Base-by-base conservation (phyloP, 1,139 yeast species). In the Sugiyamaella neomexicana region DNA sequence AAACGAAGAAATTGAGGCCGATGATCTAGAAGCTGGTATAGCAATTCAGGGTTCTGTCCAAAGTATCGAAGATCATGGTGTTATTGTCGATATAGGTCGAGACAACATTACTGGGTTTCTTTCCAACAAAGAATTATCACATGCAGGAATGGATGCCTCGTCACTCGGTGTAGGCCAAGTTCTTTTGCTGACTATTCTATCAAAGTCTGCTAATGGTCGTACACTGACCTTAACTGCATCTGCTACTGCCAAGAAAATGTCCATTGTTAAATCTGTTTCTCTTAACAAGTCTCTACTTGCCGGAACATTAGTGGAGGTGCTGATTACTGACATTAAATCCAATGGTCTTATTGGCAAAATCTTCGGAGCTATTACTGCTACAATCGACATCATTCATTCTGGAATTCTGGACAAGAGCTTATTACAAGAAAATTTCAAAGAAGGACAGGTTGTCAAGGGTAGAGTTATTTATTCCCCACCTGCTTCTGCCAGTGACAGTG, bases 61-160 rank as follows among this genome's bases (percentile, higher is more conserved):
- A 56, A 86, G 95, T 51, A 73, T 89, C 23, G 98, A 93, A 76
- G 99, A 93, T 66, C 97, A 89, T 67, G 99, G 99, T 71, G 79
- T 84, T 13, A 81, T 89, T 56, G 72, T 91, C 51, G 86, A 85
- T 63, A 71, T 87, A 29, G 97, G 97, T 23, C 74, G 71, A 8
- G 51, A 53, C n/a, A 51, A 46, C 10, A 58, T 79, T 13, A 72
- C 82, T 17, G 98, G 96, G 0, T 93, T 93, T 71, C 76, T 93
- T 56, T 80, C 96, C 2, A 83, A 82, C 64, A 86, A 85, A 63
- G 91, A 85, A 58, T 70, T 77, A 39, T 66, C 68, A 40, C 57
- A 62, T 43, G 70, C 72, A 1, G 64, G 64, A 5, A 56, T 65
- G 42, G 63, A 68, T 7, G 60, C 70, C 9, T 68, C 67, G 6